These are phyloP conservation scores for Sicyos baderoa DNA, from an alignment of 306 rosid species.

Conservation along the genomic window DNA sequence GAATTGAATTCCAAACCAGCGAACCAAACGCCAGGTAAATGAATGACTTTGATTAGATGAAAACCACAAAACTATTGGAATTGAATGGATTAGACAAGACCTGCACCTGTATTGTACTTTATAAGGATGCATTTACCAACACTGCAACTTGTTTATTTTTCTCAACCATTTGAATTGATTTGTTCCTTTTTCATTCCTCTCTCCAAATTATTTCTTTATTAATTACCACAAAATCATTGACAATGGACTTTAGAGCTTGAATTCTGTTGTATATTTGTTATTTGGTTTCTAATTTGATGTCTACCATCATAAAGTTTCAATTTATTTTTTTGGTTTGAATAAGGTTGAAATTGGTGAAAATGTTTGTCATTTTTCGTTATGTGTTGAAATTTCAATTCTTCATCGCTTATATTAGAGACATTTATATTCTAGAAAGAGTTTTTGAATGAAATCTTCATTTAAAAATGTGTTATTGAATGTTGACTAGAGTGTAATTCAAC, in stretches of 20 bases:
- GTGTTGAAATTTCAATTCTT: neutral
- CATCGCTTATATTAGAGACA: neutral
- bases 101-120: neutral
- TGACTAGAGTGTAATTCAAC: neutral
- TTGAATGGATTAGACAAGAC: neutral
- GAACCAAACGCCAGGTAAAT: no score
- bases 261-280: neutral
- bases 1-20: no score
- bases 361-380: neutral
- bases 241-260: neutral
- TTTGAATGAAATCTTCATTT: no score
- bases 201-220: neutral
- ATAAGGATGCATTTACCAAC: neutral
- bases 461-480: no score
- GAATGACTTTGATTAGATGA: no score
- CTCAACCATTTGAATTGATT: neutral
- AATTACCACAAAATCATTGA: neutral
- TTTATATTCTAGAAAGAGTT: neutral
- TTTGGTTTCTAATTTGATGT: neutral
- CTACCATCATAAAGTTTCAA: no score
- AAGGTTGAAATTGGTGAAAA: neutral
- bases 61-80: neutral
- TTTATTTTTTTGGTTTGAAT: neutral
- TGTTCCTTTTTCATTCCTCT: neutral
- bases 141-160: neutral